Percentiles rank a stretch among this genome's conserved stretches.
Evolutionary conservation across 2,329 filamentous ascomycete genomes (phyloP).

Genomic region (Aaosphaeria pasadenensis): DNA sequence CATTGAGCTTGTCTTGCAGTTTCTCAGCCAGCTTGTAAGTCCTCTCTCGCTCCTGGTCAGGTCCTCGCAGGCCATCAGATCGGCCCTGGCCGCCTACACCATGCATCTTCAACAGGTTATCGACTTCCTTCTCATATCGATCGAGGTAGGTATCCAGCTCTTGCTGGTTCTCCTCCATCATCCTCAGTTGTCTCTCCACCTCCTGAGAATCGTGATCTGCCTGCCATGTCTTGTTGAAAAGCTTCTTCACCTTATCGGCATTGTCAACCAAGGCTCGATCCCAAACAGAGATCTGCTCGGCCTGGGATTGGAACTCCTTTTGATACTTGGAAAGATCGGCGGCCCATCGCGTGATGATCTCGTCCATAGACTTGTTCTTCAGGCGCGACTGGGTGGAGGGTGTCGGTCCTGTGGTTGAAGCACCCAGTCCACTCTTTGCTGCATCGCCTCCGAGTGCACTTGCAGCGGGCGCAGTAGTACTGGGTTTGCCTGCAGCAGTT

Average conservation of each 20-base stretch:
- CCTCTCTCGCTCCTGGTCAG: conserved; percentile 91
- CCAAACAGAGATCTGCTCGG: conserved; percentile 83
- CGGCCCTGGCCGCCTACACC: conserved; percentile 51
- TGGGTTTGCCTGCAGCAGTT: conserved; percentile 13
- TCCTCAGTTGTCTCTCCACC: conserved; percentile 85
- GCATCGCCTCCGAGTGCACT: conserved; percentile 8
- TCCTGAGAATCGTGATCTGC: conserved; percentile 90
- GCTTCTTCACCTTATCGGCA: conserved; percentile 87
- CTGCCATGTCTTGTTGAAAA: conserved; percentile 89
- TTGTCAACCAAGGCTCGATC: conserved; percentile 91
- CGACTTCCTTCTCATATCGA: conserved; percentile 86
- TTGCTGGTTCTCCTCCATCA: conserved; percentile 88
- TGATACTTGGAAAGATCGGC: conserved; percentile 94
- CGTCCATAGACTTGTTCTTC: conserved; percentile 99
- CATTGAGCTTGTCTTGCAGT: conserved; percentile 82
- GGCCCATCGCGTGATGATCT: conserved; percentile 96
- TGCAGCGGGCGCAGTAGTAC: conserved; percentile 19
- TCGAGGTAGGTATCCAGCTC: conserved; percentile 87
- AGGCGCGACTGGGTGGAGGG: conserved; percentile 80
- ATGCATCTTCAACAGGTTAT: conserved; percentile 87
- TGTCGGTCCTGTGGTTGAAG: conserved; percentile 75
- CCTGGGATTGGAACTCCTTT: conserved; percentile 91
- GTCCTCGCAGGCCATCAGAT: conserved; percentile 75
- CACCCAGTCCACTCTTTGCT: conserved; percentile 52
- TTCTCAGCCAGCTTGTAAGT: conserved; percentile 97